Evolutionary conservation across 2,329 filamentous ascomycete genomes (phyloP).

Genomic region (Colletotrichum paranaense): DNA sequence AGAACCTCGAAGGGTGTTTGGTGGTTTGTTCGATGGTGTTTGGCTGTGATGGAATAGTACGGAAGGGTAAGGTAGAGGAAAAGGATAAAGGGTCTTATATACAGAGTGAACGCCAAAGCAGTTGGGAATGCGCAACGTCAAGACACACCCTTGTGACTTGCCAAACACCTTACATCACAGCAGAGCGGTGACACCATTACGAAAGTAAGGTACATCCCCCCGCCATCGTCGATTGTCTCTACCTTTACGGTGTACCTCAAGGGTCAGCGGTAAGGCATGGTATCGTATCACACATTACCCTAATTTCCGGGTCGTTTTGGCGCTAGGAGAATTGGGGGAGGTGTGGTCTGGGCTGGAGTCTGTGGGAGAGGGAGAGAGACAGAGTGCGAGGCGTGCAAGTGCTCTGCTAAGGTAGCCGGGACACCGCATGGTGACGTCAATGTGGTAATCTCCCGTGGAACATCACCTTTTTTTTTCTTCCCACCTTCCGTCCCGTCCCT

Average conservation of each 20-base stretch:
- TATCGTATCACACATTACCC: slow-evolving; percentile 13
- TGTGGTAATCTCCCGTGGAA: slow-evolving; percentile 25
- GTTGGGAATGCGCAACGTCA: background rate
- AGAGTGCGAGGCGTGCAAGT: slow-evolving; percentile 1
- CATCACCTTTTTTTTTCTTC: slow-evolving; percentile 6
- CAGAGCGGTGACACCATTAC: slow-evolving; percentile 24
- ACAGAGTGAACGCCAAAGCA: slow-evolving; percentile 6
- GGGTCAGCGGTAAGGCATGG: background rate
- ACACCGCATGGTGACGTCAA: slow-evolving; percentile 35
- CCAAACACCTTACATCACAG: slow-evolving; percentile 30
- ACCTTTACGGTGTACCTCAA: too few relatives aligned
- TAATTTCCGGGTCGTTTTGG: background rate
- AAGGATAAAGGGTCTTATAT: slow-evolving; percentile 21
- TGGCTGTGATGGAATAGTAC: background rate
- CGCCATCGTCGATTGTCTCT: slow-evolving; percentile 8
- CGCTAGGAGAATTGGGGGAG: background rate
- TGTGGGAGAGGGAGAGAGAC: background rate
- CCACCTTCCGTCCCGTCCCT: background rate
- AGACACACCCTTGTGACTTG: slow-evolving; percentile 6
- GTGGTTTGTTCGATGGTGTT: background rate
- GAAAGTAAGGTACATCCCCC: background rate
- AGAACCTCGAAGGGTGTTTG: background rate
- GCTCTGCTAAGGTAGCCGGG: slow-evolving; percentile 12
- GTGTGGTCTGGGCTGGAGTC: background rate
- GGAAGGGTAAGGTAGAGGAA: background rate